Conservation (phyloP, 2,329 filamentous ascomycete genomes). For the Venturia nashicola region DNA sequence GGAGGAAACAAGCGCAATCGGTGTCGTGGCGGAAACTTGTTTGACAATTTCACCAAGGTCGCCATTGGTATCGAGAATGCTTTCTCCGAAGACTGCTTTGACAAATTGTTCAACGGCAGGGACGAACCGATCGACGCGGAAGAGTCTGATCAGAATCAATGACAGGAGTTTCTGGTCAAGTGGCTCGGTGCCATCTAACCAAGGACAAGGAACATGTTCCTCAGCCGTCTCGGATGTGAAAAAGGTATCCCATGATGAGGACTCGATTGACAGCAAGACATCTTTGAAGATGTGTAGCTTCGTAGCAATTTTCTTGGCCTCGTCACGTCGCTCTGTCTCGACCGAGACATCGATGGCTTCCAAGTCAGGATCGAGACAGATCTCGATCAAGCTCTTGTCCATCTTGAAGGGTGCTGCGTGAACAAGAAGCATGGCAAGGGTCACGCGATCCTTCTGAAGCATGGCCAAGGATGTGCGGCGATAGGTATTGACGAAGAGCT, state of each 20-base stretch:
- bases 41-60: constrained; percentile 77
- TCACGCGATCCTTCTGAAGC: constrained; percentile 87
- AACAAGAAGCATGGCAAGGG: constrained; percentile 84
- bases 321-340: constrained; percentile 48
- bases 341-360: constrained; percentile 70
- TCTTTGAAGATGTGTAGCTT: constrained; percentile 64
- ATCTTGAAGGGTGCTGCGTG: constrained; percentile 94
- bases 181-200: constrained; percentile 50
- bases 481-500: constrained; percentile 84
- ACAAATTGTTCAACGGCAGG: constrained; percentile 89
- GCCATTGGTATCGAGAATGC: constrained; percentile 71
- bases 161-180: constrained; percentile 69
- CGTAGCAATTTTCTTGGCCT: constrained; percentile 55
- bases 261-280: constrained; percentile 49
- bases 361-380: constrained; percentile 66
- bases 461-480: constrained; percentile 87
- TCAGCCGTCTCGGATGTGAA: constrained; percentile 78
- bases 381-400: constrained; percentile 80
- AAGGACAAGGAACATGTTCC: constrained; percentile 64
- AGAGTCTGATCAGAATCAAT: constrained; percentile 85
- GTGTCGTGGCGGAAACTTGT: constrained; percentile 71
- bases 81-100: constrained; percentile 67
- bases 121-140: constrained; percentile 90
- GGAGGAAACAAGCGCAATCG: constrained; percentile 85
- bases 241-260: constrained; percentile 68